Evolutionary conservation across 2,329 filamentous ascomycete species (phyloP), one percentile per base, ranked within the genome.

Genomic region (Botrytis byssoidea): DNA sequence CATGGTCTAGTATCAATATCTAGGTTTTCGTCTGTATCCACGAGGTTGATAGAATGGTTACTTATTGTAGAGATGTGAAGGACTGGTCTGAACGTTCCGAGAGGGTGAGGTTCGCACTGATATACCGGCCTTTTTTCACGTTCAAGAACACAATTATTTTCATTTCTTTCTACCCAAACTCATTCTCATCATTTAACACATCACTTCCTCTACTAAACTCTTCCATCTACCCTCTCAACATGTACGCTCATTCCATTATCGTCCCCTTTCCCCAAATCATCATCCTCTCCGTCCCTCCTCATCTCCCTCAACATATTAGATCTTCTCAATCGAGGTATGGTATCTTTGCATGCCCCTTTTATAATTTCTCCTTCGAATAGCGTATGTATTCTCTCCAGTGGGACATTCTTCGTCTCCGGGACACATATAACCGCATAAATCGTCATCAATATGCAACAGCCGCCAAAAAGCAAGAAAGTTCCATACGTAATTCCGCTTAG

Each of bases 331-430:
- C 66, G 57, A 14, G 72, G 72, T 29, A 73, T 22, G 2, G 72
- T 73, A 70, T 73, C 72, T 32, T 20, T 73, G 18, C 57, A 61
- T 9, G 51, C 57, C 1, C 59, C 72, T 32, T 44, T 71, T 2
- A 73, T 46, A 25, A 73, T 59, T 0, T 73, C 29, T 3, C 72
- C 72, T 37, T 73, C 72, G 40, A 79, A 81, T 12, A 80, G 70
- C 14, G 75, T 71, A 73, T 80, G 81, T 74, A 84, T 84, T 77
- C 90, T 86, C 81, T 93, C 91, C 48, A 92, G 85, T 0, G 88
- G 88, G 9, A 92, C 84, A 63, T 90, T 90, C 82, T 92, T 92
- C 67, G 91, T 93, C 83, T 92, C 91, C 74, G 90, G 90, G 73
- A 87, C 83, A 71, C 76, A 79, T 22, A 76, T 70, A 6, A 77